These are phyloP conservation scores for Phaeosphaeria sp. DNA, from an alignment of 2,329 filamentous ascomycete species.

Conservation along the genomic window DNA sequence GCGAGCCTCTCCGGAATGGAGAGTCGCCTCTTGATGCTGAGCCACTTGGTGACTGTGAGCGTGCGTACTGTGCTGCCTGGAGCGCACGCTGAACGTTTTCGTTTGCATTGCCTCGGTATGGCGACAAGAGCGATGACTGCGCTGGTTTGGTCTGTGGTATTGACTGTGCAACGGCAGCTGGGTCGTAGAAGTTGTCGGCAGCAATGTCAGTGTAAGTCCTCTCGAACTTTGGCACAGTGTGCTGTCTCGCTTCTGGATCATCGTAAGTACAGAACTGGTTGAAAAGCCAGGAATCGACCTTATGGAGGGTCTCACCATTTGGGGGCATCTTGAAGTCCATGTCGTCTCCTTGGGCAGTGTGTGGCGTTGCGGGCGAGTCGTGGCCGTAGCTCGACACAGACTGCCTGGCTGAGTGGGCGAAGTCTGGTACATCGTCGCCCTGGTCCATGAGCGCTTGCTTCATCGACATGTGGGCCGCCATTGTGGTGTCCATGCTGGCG, in stretches of 20 bases:
- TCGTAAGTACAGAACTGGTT: slow-evolving; percentile 72
- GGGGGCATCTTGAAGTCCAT: slow-evolving; percentile 60
- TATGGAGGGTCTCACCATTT: slow-evolving; percentile 60
- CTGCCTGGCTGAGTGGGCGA: slow-evolving; percentile 61
- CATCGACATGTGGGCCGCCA: slow-evolving; percentile 66
- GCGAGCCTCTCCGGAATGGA: slow-evolving; percentile 76
- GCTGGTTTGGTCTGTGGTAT: slow-evolving; percentile 56
- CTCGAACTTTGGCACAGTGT: slow-evolving; percentile 73
- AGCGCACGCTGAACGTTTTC: slow-evolving; percentile 75
- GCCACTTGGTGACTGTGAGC: slow-evolving; percentile 63
- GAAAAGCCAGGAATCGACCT: slow-evolving; percentile 57
- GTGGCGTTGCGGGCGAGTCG: slow-evolving; percentile 68
- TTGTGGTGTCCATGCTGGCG: slow-evolving; percentile 51
- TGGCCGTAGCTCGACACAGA: slow-evolving; percentile 68
- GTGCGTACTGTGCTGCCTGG: slow-evolving; percentile 77
- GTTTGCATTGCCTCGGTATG: slow-evolving; percentile 52
- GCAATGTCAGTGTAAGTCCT: slow-evolving; percentile 87
- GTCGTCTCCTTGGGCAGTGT: slow-evolving; percentile 61
- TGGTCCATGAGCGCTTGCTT: slow-evolving; percentile 63
- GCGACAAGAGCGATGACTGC: slow-evolving; percentile 56
- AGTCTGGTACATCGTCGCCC: slow-evolving; percentile 59
- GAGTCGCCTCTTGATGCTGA: slow-evolving; percentile 71
- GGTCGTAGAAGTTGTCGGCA: slow-evolving; percentile 83
- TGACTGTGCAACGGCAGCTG: slow-evolving; percentile 64
- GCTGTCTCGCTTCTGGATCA: slow-evolving; percentile 59